Evolutionary conservation across 2,329 filamentous ascomycete species (phyloP), one percentile per base, ranked within the genome.

Genomic region (Aspergillus arachidicola): DNA sequence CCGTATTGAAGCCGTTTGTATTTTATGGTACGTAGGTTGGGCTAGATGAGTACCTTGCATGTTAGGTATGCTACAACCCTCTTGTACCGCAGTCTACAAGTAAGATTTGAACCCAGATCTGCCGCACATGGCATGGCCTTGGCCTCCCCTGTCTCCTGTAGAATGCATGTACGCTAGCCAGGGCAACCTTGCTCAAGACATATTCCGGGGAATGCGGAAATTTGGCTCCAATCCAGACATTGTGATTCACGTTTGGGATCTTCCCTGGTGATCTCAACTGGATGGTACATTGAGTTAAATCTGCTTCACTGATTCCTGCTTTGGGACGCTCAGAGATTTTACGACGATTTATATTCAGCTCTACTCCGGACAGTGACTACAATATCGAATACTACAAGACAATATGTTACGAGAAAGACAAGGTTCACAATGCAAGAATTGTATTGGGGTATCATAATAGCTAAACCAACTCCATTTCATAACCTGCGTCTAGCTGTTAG

Each of bases 401-500:
- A 5, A 19, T 4, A 54, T 34, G 21, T 14, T 34, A 53, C 26
- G 7, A 53, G n/a, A 53, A 26, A 32, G 7, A n/a, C 2, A 32
- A 0, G 4, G 19, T 51, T n/a, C n/a, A 34, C 2, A n/a, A 55
- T 12, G n/a, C 12, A 55, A 55, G 9, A 30, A 12, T 28, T 28
- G 51, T 26, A 55, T 55, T 38, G 34, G 23, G 34, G 23, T 14
- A 54, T 54, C 21, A 54, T 36, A 7, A 36, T 55, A 34, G 14
- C 34, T 36, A 55, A 14, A 9, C 5, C 4, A 23, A 26, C 3
- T 54, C 12, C 11, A 32, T 30, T n/a, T 19, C 36, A 12, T 57
- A 19, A 28, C 58, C 46, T 26, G 41, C 16, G 36, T 54, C 2
- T 59, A 51, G 16, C 38, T 48, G 54, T 63, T 64, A 65, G 64